Base-by-base conservation (phyloP, 495 filamentous ascomycete genomes). In the Amniculicola lignicola region DNA sequence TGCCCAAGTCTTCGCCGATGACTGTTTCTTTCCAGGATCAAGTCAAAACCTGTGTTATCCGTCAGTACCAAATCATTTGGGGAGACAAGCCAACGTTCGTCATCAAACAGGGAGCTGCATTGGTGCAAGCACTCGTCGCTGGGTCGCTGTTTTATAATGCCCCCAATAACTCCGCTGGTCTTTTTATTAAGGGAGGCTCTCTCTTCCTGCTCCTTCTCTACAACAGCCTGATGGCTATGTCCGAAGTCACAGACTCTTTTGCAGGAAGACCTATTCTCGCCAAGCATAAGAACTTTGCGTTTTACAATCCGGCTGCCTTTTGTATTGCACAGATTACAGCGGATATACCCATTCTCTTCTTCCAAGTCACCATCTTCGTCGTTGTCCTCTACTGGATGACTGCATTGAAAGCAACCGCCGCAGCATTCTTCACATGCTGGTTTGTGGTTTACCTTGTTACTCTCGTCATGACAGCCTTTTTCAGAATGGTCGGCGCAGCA, bases 21-120 rank as follows among this genome's bases (percentile, higher is more conserved):
- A 90, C 85, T 0, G 83, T 88, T 12, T 84, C 82, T 10, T 79
- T 87, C 47, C 68, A 69, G 15, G 77, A 77, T 14, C 86, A 89
- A 68, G 83, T 89, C 19, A 63, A 74, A 46, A 84, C 82, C 28
- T 88, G 87, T 54, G 82, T 83, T 9, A 75, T 79, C 44, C 83
- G 87, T 22, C 84, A 90, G 65, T 84, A 88, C 61, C 87, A 84
- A 82, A 75, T 91, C 16, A 71, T 86, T 9, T 76, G 79, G 67
- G 86, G 87, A 42, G 87, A 91, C 64, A 81, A 79, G 61, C 74
- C 78, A 0, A 79, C 78, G 10, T 77, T 83, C 36, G 64, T 79
- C 59, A 82, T 82, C 68, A 83, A 83, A 65, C 81, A 81, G 56
- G 71, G 70, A 16, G 66, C 72, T 4, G 74, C 74, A 2, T 33